These are phyloP conservation scores for Lunularia cruciata DNA, from an alignment of 225 moss, liverwort and hornwort genomes.

Conservation along the genomic window DNA sequence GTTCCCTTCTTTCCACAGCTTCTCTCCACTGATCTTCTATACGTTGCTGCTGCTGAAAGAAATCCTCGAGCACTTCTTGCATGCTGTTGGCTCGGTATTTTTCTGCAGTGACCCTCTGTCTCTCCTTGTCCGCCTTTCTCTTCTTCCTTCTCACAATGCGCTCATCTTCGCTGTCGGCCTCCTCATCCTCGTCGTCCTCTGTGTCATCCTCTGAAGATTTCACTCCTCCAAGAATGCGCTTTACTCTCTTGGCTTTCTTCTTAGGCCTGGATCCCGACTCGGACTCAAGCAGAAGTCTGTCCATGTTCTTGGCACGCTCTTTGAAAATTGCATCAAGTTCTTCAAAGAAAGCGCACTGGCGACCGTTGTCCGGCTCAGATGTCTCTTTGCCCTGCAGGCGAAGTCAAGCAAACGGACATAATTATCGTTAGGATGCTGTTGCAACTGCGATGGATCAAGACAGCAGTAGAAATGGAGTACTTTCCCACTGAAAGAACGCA, in stretches of 20 bases:
- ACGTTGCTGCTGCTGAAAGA: slow-evolving; percentile 96
- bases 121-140: slow-evolving; percentile 94
- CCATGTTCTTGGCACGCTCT: slow-evolving; percentile 96
- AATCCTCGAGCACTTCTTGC: slow-evolving; percentile 98
- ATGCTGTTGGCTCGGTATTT: slow-evolving; percentile 98
- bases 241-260: slow-evolving; percentile 93
- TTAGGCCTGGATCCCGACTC: slow-evolving; percentile 90
- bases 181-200: slow-evolving; percentile 90
- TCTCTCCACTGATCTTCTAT: slow-evolving; percentile 95
- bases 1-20: slow-evolving; percentile 84
- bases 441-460: not conserved
- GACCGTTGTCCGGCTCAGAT: slow-evolving; percentile 93
- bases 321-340: slow-evolving; percentile 95
- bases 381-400: slow-evolving; percentile 89
- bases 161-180: slow-evolving; percentile 90
- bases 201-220: slow-evolving; percentile 94
- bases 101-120: slow-evolving; percentile 90
- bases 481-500: slow-evolving; percentile 12
- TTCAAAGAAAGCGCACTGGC: slow-evolving; percentile 94
- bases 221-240: slow-evolving; percentile 48
- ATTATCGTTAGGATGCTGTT: not conserved
- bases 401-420: not conserved
- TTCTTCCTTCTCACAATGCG: slow-evolving; percentile 80
- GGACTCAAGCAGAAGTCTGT: slow-evolving; percentile 70
- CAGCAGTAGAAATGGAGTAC: not conserved